Percentiles rank a stretch among this genome's conserved stretches.
Conservation (phyloP, 2,329 filamentous ascomycete species). For the Sarocladium kiliense region DNA sequence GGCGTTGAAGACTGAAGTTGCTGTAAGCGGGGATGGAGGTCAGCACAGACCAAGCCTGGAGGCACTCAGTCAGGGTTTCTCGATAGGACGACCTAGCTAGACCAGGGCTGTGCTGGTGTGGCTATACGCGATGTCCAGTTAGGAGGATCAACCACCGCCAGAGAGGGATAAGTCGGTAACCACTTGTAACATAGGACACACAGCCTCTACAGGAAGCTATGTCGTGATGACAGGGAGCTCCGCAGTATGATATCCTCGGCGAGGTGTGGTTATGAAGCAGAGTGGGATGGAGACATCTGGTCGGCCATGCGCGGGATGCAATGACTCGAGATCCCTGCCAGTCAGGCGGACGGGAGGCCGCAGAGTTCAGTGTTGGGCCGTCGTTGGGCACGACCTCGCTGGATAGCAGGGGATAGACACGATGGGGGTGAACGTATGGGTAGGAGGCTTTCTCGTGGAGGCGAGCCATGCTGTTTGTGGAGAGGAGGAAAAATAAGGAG, state of each 20-base stretch:
- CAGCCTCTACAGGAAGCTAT: too few relatives aligned
- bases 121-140: too few relatives aligned
- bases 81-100: too few relatives aligned
- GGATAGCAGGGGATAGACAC: not conserved
- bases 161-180: too few relatives aligned
- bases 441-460: too few relatives aligned
- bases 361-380: not conserved
- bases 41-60: not conserved
- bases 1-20: not conserved
- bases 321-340: slow-evolving; percentile 4
- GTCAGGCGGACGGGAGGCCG: not conserved
- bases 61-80: too few relatives aligned
- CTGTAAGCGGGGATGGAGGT: not conserved
- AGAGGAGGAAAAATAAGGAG: too few relatives aligned
- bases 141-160: too few relatives aligned
- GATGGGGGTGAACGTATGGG: not conserved
- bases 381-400: not conserved
- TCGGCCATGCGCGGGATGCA: not conserved
- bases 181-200: too few relatives aligned
- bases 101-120: too few relatives aligned
- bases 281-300: not conserved
- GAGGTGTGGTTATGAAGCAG: not conserved
- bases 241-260: not conserved
- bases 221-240: too few relatives aligned
- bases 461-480: too few relatives aligned